Conservation (phyloP, 2,329 filamentous ascomycete genomes). For the Aspergillus jensenii region DNA sequence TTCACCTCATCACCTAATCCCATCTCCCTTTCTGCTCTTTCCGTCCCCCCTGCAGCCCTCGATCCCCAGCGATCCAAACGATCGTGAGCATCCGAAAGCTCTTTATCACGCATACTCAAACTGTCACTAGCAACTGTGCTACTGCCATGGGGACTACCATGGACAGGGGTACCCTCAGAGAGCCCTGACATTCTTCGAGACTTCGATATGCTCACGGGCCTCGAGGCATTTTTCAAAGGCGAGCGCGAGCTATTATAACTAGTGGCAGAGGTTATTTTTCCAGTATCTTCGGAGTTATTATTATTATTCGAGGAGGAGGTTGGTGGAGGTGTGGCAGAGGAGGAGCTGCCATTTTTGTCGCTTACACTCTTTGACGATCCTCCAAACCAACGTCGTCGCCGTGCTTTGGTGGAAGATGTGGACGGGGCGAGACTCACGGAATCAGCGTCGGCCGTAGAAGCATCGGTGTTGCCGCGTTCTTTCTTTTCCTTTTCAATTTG, state of each 20-base stretch:
- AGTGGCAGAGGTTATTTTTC: conserved; percentile 23
- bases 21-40: conserved; percentile 58
- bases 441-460: conserved; percentile 24
- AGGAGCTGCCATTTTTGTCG: conserved; percentile 25
- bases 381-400: conserved; percentile 41
- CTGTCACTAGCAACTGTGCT: conserved; percentile 31
- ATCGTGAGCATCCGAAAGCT: conserved; percentile 43
- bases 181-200: conserved; percentile 29
- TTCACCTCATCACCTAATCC: conserved; percentile 80
- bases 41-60: conserved; percentile 56
- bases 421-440: conserved; percentile 28
- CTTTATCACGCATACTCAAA: conserved; percentile 37
- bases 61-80: conserved; percentile 54
- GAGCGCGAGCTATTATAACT: conserved; percentile 16
- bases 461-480: conserved; percentile 18
- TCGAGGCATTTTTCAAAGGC: conserved; percentile 21
- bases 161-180: conserved; percentile 18
- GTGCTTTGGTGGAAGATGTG: conserved; percentile 29
- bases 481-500: conserved; percentile 20
- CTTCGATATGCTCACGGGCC: conserved; percentile 31
- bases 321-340: conserved; percentile 17
- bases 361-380: conserved; percentile 28
- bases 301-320: conserved; percentile 16
- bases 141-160: conserved; percentile 19
- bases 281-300: conserved; percentile 22